Base-by-base conservation (phyloP, 768 basidiomycete genomes). In the Rhodotorula sphaerocarpa region DNA sequence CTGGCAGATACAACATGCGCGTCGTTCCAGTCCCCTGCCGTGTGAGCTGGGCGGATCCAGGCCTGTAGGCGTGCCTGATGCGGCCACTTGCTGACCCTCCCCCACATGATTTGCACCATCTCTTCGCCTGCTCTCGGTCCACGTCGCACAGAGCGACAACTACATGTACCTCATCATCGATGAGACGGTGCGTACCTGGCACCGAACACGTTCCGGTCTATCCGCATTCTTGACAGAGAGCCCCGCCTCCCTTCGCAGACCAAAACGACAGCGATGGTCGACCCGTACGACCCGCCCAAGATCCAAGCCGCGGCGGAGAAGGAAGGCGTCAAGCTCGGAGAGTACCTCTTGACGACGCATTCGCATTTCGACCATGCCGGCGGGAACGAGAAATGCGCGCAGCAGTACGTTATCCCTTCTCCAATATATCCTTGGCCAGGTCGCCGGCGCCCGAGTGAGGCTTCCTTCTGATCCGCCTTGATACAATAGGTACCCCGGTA, bases 301-400 rank as follows among this genome's bases (percentile, higher is more conserved):
- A 83, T 91, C 5, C 72, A 79, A 41, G 81, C 78, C 0, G 82
- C 81, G 2, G 90, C 87, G 3, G 75, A 83, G 46, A 75, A 77
- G 15, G 80, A 82, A 43, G 52, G 79, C 14, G 85, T 89, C 30
- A 73, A 80, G 50, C 80, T 91, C 59, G 79, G 87, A 41, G 84
- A 86, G 44, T 66, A 57, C 34, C 50, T 70, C 28, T 79, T 97
- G 69, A 95, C 90, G 18, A 97, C 93, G 4, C 93, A 95, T 75
- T 89, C 91, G 75, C 92, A 95, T 75, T 71, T 79, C 66, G 92
- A 96, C 77, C 63, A 65, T 34, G 63, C 63, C 1, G 63, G 65
- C 30, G 90, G 90, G 39, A 93, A 92, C 75, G 73, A 83, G 77
- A 88, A 88, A 39, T 64, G 74, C 23, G 55, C 27, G 43, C n/a